phyloP scores from a whole-genome alignment of 345 rosid species.

The Geranium rotundifolium region DNA sequence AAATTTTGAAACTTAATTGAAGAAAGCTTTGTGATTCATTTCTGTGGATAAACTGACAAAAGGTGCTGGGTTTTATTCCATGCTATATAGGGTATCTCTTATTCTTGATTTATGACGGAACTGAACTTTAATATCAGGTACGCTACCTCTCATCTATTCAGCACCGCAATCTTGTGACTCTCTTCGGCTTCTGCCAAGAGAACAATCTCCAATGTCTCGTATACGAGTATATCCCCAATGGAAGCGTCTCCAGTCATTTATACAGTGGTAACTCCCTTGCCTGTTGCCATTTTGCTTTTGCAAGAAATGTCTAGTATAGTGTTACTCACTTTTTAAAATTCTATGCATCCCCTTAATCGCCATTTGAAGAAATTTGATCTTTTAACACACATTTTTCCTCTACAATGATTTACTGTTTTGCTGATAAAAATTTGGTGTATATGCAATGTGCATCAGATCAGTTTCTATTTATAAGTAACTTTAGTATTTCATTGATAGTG shows the following conservation, averaged over 20 bases:
- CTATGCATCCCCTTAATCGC: background rate
- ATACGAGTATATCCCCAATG: constrained; percentile 84
- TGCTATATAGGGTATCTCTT: background rate
- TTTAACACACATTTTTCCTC: too few relatives aligned
- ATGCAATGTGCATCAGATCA: too few relatives aligned
- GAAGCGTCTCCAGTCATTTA: constrained; percentile 95
- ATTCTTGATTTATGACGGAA: background rate
- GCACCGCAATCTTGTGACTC: constrained; percentile 73
- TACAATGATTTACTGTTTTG: too few relatives aligned
- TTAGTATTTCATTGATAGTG: too few relatives aligned
- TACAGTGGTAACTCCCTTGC: constrained; percentile 63
- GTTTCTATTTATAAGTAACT: too few relatives aligned
- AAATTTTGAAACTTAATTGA: background rate
- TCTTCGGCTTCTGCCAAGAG: constrained; percentile 90
- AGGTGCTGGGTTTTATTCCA: background rate
- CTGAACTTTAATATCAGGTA: constrained; percentile 36
- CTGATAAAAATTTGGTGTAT: too few relatives aligned
- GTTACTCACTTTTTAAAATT: background rate
- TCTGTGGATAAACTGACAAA: too few relatives aligned
- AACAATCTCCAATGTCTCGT: constrained; percentile 66
- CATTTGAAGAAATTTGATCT: too few relatives aligned
- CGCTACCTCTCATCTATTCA: constrained; percentile 78
- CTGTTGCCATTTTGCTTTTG: background rate
- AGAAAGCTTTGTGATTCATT: too few relatives aligned
- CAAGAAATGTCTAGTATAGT: constrained; percentile 1